phyloP scores from a whole-genome alignment of 345 rosid species.

The Trapa incisa region DNA sequence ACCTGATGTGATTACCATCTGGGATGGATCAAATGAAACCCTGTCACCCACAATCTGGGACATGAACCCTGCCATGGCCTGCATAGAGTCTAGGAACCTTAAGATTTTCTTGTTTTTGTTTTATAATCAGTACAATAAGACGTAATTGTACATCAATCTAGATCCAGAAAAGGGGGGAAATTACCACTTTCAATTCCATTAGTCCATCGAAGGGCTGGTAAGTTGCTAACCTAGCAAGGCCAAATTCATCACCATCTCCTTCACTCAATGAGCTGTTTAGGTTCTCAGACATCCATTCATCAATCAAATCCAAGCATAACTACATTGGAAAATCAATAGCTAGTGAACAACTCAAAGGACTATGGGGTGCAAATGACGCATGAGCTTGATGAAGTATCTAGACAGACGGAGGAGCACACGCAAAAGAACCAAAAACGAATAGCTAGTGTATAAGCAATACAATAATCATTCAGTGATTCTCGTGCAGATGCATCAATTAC shows the following conservation, averaged over 20 bases:
- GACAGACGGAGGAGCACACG: not conserved
- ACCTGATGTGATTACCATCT: conserved; percentile 63
- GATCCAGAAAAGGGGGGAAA: not conserved
- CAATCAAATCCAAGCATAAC: conserved; percentile 86
- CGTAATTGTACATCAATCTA: not conserved
- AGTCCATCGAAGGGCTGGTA: conserved; percentile 70
- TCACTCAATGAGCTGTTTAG: conserved; percentile 29
- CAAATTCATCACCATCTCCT: conserved; percentile 26
- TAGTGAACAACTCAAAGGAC: not conserved
- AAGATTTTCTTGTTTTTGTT: not conserved
- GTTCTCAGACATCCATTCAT: conserved; percentile 66
- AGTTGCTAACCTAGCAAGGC: conserved; percentile 49
- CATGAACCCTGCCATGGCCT: conserved; percentile 87
- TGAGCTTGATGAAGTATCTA: not conserved
- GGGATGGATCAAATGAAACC: conserved; percentile 56
- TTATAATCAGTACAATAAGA: not conserved
- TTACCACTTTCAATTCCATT: conserved; percentile 71
- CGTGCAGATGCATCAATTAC: not conserved
- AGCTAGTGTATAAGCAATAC: not conserved
- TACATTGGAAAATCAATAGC: conserved; percentile 9
- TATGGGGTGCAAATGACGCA: not conserved
- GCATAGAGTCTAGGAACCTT: conserved; percentile 3
- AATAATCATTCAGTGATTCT: not conserved
- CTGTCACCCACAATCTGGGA: conserved; percentile 41
- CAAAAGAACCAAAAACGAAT: not conserved